Percentiles rank a stretch among this genome's conserved stretches.
Evolutionary conservation across 495 filamentous ascomycete species (phyloP).

Genomic region (Oleoguttula mirabilis): DNA sequence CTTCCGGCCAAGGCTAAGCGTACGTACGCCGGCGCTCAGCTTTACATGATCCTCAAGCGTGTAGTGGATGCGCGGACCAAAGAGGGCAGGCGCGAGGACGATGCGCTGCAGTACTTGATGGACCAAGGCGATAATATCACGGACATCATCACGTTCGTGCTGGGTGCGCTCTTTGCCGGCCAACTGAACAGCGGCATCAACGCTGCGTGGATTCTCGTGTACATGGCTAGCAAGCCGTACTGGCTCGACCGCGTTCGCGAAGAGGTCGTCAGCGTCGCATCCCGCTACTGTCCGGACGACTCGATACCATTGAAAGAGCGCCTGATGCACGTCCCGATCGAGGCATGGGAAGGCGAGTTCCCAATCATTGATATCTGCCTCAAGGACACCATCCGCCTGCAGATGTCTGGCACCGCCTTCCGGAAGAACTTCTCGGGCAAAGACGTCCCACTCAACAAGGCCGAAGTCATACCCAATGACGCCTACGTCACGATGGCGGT

Average conservation of each 20-base stretch:
- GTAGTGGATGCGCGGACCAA: slow-evolving; percentile 32
- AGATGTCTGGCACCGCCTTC: slow-evolving; percentile 23
- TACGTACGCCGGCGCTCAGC: slow-evolving; percentile 25
- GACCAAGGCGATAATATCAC: slow-evolving; percentile 29
- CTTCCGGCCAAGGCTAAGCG: slow-evolving; percentile 25
- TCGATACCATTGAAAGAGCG: slow-evolving; percentile 30
- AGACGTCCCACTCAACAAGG: slow-evolving; percentile 24
- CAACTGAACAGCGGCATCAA: slow-evolving; percentile 36
- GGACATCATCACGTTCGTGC: slow-evolving; percentile 32
- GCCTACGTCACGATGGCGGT: slow-evolving; percentile 30
- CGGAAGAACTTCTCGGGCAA: slow-evolving; percentile 29
- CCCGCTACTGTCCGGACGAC: slow-evolving; percentile 25
- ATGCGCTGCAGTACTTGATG: slow-evolving; percentile 36
- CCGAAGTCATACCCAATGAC: slow-evolving; percentile 34
- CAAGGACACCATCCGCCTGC: slow-evolving; percentile 35
- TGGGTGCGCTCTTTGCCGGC: slow-evolving; percentile 29
- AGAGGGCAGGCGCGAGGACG: slow-evolving; percentile 30
- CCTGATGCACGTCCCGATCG: slow-evolving; percentile 30
- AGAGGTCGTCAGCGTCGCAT: slow-evolving; percentile 32
- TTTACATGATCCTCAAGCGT: slow-evolving; percentile 33
- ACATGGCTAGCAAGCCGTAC: slow-evolving; percentile 29
- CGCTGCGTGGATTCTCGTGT: slow-evolving; percentile 31
- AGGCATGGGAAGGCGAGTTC: slow-evolving; percentile 38
- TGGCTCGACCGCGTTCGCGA: slow-evolving; percentile 32
- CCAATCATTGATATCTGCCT: slow-evolving; percentile 35